phyloP scores from a whole-genome alignment of 352 stramenopile genomes.

The Phytophthora tubulina region DNA sequence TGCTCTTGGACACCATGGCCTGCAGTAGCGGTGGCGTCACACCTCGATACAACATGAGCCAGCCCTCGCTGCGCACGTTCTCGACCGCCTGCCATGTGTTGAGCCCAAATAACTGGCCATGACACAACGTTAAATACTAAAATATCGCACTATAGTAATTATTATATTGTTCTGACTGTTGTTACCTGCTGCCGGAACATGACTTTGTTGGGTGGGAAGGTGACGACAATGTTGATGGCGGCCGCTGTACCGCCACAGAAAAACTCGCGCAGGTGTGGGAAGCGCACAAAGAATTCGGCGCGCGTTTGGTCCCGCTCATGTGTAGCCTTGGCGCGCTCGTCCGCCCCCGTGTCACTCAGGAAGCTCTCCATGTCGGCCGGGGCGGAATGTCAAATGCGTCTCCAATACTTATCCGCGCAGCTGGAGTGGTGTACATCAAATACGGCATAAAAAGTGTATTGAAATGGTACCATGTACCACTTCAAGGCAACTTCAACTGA shows the following conservation, averaged over 20 bases:
- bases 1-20: slow-evolving; percentile 87
- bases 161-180: not conserved
- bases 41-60: slow-evolving; percentile 82
- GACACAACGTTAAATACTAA: not conserved
- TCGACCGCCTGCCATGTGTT: slow-evolving; percentile 76
- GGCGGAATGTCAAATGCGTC: slow-evolving; percentile 5
- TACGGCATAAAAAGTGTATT: no score
- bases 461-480: no score
- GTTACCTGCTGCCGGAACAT: slow-evolving; percentile 92
- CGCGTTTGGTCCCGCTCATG: slow-evolving; percentile 1
- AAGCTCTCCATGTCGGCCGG: slow-evolving; percentile 40
- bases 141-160: not conserved
- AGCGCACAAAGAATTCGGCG: slow-evolving; percentile 54
- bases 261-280: slow-evolving; percentile 85
- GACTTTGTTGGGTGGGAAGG: slow-evolving; percentile 91
- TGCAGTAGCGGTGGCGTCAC: slow-evolving; percentile 87
- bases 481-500: no score
- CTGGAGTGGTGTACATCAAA: no score
- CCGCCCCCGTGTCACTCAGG: slow-evolving; percentile 28
- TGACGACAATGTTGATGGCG: slow-evolving; percentile 90
- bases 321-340: slow-evolving; percentile 9
- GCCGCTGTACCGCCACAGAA: slow-evolving; percentile 81
- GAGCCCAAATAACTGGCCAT: slow-evolving; percentile 72
- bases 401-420: no score
- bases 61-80: slow-evolving; percentile 72